A percentile compares a stretch with the other conserved stretches of the same genome.
Conservation (phyloP, 2,329 filamentous ascomycete species). For the Phialemoniopsis sp. region DNA sequence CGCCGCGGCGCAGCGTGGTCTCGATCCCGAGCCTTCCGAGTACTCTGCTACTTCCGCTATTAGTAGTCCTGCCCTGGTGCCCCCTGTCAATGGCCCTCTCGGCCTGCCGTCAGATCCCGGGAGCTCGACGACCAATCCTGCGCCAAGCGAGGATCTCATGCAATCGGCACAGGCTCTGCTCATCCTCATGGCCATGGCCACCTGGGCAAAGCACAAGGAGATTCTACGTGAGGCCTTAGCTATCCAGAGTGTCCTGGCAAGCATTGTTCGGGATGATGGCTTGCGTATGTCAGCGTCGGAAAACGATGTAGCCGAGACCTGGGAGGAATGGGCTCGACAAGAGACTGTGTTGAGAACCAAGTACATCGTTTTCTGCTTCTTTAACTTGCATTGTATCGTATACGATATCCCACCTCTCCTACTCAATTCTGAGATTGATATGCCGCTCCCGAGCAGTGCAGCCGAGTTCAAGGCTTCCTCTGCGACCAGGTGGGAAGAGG, state of each 20-base stretch:
- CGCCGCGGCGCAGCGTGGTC: slow-evolving; percentile 8
- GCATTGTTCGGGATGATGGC: slow-evolving; percentile 42
- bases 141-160: slow-evolving; percentile 24
- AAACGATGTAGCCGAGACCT: slow-evolving; percentile 17
- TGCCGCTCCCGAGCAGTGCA: slow-evolving; percentile 49
- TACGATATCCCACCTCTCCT: slow-evolving; percentile 58
- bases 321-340: slow-evolving; percentile 46
- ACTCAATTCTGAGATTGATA: slow-evolving; percentile 46
- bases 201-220: slow-evolving; percentile 54
- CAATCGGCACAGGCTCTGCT: slow-evolving; percentile 44
- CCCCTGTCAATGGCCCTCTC: slow-evolving; percentile 3
- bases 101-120: slow-evolving; percentile 3
- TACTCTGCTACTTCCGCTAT: slow-evolving; percentile 2
- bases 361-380: slow-evolving; percentile 48
- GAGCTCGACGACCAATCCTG: not conserved
- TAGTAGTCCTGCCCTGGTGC: slow-evolving; percentile 1
- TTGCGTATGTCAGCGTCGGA: slow-evolving; percentile 31
- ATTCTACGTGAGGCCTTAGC: slow-evolving; percentile 52
- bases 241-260: slow-evolving; percentile 51
- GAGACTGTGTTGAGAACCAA: slow-evolving; percentile 51
- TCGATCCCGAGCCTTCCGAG: slow-evolving; percentile 5
- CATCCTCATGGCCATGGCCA: slow-evolving; percentile 53
- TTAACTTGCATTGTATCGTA: slow-evolving; percentile 57
- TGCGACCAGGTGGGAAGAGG: slow-evolving; percentile 41
- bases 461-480: slow-evolving; percentile 51